Conservation (phyloP, 2,329 filamentous ascomycete species). For the Alternaria sp. region DNA sequence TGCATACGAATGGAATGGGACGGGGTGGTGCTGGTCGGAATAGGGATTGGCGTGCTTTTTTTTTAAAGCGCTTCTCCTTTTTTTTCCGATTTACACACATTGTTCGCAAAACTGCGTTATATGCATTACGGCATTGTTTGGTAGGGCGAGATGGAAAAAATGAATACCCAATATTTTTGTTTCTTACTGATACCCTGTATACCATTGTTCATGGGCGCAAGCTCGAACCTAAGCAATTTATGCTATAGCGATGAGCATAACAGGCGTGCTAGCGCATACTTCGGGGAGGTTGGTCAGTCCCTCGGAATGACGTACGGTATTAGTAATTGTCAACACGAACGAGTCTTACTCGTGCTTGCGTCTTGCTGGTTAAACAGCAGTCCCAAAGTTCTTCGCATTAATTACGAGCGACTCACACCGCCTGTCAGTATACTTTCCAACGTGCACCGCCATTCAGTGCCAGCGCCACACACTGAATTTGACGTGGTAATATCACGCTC, state of each 20-base stretch:
- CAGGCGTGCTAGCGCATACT: background rate
- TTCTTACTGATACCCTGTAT: background rate
- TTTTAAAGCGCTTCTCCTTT: background rate
- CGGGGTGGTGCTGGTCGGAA: background rate
- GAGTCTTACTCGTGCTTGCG: background rate
- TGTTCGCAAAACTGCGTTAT: conserved; percentile 2
- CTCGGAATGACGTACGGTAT: background rate
- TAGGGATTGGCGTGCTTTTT: background rate
- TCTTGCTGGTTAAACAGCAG: conserved; percentile 8
- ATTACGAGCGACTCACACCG: background rate
- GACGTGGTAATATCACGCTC: conserved; percentile 6
- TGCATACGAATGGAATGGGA: conserved; percentile 4
- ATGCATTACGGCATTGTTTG: conserved; percentile 1
- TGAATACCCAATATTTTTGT: conserved; percentile 1
- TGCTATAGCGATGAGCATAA: background rate
- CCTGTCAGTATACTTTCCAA: background rate
- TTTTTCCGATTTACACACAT: conserved; percentile 2
- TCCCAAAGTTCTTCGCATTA: background rate
- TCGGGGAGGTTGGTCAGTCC: background rate
- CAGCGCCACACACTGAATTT: conserved; percentile 9
- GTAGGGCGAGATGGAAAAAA: conserved; percentile 6
- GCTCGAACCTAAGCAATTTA: background rate
- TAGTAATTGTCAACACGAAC: background rate
- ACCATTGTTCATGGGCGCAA: background rate
- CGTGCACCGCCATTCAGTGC: conserved; percentile 12